phyloP scores from a whole-genome alignment of 306 rosid genomes.

The Dryas octopetala region DNA sequence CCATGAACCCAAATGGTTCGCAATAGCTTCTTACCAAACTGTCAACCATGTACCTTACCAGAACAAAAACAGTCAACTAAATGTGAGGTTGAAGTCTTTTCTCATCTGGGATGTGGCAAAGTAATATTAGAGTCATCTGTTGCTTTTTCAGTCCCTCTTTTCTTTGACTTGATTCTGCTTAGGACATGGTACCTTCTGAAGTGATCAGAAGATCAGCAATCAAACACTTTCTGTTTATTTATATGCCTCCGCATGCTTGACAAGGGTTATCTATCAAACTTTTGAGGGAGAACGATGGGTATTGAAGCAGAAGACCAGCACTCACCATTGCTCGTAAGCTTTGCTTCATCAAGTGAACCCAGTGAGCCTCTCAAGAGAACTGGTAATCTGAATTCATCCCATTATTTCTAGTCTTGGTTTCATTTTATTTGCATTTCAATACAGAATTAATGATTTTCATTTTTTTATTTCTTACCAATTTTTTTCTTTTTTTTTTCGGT shows the following conservation, averaged over 20 bases:
- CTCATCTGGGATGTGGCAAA: neutral
- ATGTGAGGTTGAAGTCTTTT: too few species aligned
- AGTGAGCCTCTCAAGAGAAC: constrained; percentile 25
- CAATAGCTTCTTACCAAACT: neutral
- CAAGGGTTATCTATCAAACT: neutral
- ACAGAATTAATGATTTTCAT: neutral
- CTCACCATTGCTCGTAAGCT: constrained; percentile 22
- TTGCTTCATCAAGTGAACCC: constrained; percentile 4
- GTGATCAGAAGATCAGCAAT: too few species aligned
- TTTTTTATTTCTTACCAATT: neutral
- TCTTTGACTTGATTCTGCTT: neutral
- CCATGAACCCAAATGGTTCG: too few species aligned
- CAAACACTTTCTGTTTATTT: neutral
- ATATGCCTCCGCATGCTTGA: neutral
- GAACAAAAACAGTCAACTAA: neutral
- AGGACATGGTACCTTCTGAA: too few species aligned
- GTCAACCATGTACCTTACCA: neutral
- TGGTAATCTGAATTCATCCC: constrained; percentile 8
- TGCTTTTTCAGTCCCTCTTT: neutral
- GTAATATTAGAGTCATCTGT: neutral
- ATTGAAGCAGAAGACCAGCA: constrained; percentile 10
- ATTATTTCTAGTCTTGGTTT: neutral
- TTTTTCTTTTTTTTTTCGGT: neutral
- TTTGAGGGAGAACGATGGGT: constrained; percentile 19
- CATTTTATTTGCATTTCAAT: neutral